These are phyloP conservation scores for Epichloe uncinata DNA, from an alignment of 2,329 filamentous ascomycete genomes.

Conservation along the genomic window DNA sequence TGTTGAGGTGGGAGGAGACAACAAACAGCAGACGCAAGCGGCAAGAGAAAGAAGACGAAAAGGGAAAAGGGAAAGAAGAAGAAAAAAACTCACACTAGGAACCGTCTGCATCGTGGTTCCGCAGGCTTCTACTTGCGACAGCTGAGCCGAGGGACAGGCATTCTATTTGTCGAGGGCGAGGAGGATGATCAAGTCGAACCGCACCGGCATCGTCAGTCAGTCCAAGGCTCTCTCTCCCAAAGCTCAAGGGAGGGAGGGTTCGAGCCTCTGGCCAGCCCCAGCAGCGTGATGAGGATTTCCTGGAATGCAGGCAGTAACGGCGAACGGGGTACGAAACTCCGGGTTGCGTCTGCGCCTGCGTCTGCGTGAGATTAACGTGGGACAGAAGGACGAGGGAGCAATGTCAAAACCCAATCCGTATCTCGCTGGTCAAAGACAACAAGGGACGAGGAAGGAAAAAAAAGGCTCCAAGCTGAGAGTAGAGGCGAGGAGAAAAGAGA, in stretches of 20 bases:
- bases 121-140: conserved; percentile 25
- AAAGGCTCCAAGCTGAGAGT: background rate
- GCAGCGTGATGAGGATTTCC: background rate
- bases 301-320: background rate
- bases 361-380: background rate
- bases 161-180: conserved; percentile 18
- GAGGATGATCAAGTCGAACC: conserved; percentile 3
- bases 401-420: too few species aligned
- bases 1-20: background rate
- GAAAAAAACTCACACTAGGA: conserved; percentile 30
- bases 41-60: background rate
- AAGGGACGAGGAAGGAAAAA: background rate
- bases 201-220: conserved; percentile 9
- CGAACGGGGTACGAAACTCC: background rate
- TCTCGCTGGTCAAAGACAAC: too few species aligned
- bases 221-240: background rate
- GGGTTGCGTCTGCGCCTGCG: background rate
- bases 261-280: background rate
- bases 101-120: conserved; percentile 38
- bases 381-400: background rate
- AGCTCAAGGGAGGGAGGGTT: background rate
- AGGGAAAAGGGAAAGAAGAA: background rate
- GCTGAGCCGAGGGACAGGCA: conserved; percentile 23
- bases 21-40: background rate
- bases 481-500: background rate